Evolutionary conservation across 2,329 filamentous ascomycete genomes (phyloP).

Genomic region (Ilyonectria sp.): DNA sequence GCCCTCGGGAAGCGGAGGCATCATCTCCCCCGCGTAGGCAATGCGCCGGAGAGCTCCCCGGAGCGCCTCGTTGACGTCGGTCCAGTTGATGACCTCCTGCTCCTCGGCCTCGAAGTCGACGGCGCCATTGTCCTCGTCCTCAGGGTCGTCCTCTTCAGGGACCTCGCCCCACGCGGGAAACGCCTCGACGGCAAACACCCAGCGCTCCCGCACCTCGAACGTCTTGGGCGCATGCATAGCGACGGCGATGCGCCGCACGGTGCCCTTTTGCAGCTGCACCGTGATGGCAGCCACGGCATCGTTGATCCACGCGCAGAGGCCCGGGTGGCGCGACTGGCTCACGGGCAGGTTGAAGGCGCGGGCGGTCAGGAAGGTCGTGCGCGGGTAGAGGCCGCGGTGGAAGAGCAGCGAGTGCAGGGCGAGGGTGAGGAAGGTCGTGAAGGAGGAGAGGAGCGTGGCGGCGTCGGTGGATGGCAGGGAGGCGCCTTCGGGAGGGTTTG

Average conservation of each 20-base stretch:
- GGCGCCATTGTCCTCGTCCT: slow-evolving; percentile 48
- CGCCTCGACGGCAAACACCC: slow-evolving; percentile 70
- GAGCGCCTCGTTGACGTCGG: slow-evolving; percentile 80
- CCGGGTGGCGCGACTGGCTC: slow-evolving; percentile 88
- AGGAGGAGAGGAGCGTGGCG: slow-evolving; percentile 72
- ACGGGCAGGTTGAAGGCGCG: slow-evolving; percentile 89
- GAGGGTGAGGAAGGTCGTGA: slow-evolving; percentile 85
- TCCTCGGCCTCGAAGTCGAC: slow-evolving; percentile 38
- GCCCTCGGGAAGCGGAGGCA: slow-evolving; percentile 71
- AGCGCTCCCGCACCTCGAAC: slow-evolving; percentile 69
- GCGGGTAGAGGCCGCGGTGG: slow-evolving; percentile 85
- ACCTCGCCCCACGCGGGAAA: slow-evolving; percentile 59
- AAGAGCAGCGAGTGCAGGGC: slow-evolving; percentile 90
- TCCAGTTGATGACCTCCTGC: slow-evolving; percentile 61
- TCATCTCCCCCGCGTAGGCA: slow-evolving; percentile 70
- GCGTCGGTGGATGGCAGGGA: slow-evolving; percentile 56
- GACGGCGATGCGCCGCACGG: slow-evolving; percentile 63
- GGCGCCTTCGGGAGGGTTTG: slow-evolving; percentile 20
- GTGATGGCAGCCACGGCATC: slow-evolving; percentile 83
- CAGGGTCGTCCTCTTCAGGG: slow-evolving; percentile 26
- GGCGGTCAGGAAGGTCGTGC: slow-evolving; percentile 81
- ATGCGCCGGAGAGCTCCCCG: slow-evolving; percentile 77
- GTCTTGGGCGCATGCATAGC: slow-evolving; percentile 60
- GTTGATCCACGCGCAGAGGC: slow-evolving; percentile 87
- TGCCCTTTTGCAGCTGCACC: slow-evolving; percentile 75